These are phyloP conservation scores for Alternaria conjuncta DNA, from an alignment of 2,329 filamentous ascomycete species.

Conservation along the genomic window DNA sequence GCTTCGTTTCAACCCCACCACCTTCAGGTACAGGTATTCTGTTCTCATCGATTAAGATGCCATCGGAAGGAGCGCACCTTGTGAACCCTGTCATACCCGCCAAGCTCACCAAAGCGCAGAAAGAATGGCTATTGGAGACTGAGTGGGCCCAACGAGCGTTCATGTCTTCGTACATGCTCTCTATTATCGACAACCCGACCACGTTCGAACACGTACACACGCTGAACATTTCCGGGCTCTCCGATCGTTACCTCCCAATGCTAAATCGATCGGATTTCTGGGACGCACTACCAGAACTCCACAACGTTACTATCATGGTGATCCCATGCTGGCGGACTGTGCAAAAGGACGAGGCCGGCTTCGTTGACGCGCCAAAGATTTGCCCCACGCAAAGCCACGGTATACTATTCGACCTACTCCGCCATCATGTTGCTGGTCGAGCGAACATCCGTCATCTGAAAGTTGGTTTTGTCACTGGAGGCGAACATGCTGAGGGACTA, in stretches of 20 bases:
- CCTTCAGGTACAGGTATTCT: slow-evolving; percentile 37
- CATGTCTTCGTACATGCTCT: slow-evolving; percentile 70
- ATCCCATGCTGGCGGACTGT: slow-evolving; percentile 72
- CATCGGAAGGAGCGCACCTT: slow-evolving; percentile 32
- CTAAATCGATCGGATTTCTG: slow-evolving; percentile 67
- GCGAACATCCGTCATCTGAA: slow-evolving; percentile 64
- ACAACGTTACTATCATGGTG: slow-evolving; percentile 64
- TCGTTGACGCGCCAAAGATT: slow-evolving; percentile 57
- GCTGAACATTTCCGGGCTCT: slow-evolving; percentile 69
- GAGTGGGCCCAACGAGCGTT: slow-evolving; percentile 74
- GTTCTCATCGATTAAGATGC: slow-evolving; percentile 39
- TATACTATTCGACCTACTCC: slow-evolving; percentile 61
- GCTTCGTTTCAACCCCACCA: slow-evolving; percentile 22
- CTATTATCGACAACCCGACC: slow-evolving; percentile 65
- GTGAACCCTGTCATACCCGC: slow-evolving; percentile 58
- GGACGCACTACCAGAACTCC: slow-evolving; percentile 62
- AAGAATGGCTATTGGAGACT: slow-evolving; percentile 71
- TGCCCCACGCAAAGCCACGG: slow-evolving; percentile 60
- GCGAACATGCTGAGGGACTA: slow-evolving; percentile 68
- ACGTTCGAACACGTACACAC: slow-evolving; percentile 63
- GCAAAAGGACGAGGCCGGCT: slow-evolving; percentile 58
- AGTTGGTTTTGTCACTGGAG: slow-evolving; percentile 71
- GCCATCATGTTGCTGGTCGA: slow-evolving; percentile 56
- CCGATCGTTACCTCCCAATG: slow-evolving; percentile 64
- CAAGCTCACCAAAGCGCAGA: slow-evolving; percentile 67